Evolutionary conservation across 108 stramenopile species (phyloP).

Genomic region (Tribonema minus): DNA sequence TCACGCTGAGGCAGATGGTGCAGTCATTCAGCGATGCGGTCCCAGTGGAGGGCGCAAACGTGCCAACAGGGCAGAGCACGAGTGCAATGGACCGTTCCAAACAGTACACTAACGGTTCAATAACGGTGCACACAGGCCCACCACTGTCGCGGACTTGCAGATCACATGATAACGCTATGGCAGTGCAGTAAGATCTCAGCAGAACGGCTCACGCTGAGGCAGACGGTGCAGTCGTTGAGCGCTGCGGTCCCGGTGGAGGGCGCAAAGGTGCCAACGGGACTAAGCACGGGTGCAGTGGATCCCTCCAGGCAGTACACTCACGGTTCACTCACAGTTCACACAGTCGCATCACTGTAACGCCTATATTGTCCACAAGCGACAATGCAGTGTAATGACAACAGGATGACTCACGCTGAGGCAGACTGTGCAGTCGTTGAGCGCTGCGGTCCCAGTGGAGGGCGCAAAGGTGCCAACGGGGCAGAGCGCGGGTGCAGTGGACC

Average conservation of each 20-base stretch:
- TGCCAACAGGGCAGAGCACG: background rate
- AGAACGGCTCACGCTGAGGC: background rate
- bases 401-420: background rate
- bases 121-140: no score
- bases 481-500: background rate
- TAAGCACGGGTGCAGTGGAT: background rate
- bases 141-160: no score
- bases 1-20: background rate
- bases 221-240: background rate
- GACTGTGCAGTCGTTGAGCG: background rate
- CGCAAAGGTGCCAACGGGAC: background rate
- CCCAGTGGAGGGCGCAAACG: background rate
- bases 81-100: no score
- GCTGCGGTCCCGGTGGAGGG: background rate
- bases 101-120: no score
- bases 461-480: background rate
- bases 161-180: no score
- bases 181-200: no score
- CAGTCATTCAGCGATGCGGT: background rate
- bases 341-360: background rate
- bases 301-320: background rate
- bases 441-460: background rate
- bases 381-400: background rate
- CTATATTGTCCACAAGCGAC: no score
- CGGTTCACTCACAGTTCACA: no score